phyloP scores from a whole-genome alignment of 805 yeast genomes.

The Candida wancherniae region DNA sequence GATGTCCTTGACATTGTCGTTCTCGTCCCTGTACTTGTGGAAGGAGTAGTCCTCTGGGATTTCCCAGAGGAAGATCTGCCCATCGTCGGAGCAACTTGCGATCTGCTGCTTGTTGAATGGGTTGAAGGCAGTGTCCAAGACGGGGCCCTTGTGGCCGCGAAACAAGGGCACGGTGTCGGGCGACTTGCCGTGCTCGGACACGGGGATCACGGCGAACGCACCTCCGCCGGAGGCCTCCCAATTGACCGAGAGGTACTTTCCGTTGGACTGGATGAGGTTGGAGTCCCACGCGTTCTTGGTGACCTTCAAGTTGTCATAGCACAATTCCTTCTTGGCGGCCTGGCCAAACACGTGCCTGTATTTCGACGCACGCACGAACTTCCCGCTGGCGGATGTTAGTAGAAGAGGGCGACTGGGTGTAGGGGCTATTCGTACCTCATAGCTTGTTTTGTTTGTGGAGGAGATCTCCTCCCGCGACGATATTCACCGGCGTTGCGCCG shows the following conservation, averaged over 20 bases:
- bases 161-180: slow-evolving; percentile 92
- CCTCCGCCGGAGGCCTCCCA: slow-evolving; percentile 98
- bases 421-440: slow-evolving; percentile 6
- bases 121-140: slow-evolving; percentile 91
- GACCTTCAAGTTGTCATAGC: slow-evolving; percentile 69
- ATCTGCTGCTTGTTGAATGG: slow-evolving; percentile 73
- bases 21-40: slow-evolving; percentile 48
- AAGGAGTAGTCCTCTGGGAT: slow-evolving; percentile 80
- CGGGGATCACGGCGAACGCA: slow-evolving; percentile 90
- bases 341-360: slow-evolving; percentile 96
- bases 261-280: slow-evolving; percentile 80
- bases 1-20: slow-evolving; percentile 62
- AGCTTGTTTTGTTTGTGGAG: background rate
- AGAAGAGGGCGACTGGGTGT: background rate
- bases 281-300: slow-evolving; percentile 97
- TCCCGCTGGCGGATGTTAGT: slow-evolving; percentile 45
- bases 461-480: too few relatives aligned
- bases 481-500: too few relatives aligned
- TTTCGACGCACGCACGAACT: slow-evolving; percentile 94
- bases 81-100: slow-evolving; percentile 27
- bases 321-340: slow-evolving; percentile 61
- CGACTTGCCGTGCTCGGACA: slow-evolving; percentile 80
- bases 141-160: slow-evolving; percentile 94
- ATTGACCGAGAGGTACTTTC: slow-evolving; percentile 78
- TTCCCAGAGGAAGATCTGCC: slow-evolving; percentile 75